Evolutionary conservation across 495 filamentous ascomycete species (phyloP), one percentile per base, ranked within the genome.

Genomic region (Aspergillus indologenus): DNA sequence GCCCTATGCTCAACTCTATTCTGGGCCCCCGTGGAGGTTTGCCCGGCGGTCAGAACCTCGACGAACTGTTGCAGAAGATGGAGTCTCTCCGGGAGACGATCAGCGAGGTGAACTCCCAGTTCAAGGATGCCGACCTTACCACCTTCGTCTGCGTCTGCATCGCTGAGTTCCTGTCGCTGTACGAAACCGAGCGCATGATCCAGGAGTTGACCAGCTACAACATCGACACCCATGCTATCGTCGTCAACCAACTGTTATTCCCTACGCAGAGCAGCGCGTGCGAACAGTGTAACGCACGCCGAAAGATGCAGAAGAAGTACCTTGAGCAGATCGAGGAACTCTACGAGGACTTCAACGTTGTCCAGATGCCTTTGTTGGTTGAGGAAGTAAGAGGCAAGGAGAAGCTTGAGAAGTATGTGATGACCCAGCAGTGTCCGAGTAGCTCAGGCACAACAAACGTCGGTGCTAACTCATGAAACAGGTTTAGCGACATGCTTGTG

Each of bases 271-370:
- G 87, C 21, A 94, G 87, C 65, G 81, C 84, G 31, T 99, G 94
- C 72, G 91, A 96, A 50, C 94, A 99, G 77, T 99, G 94, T 74
- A 96, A 91, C 66, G 90, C 94, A 24, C 79, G 94, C 56, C 82
- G 93, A 66, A 92, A 92, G 78, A 99, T 99, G 94, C 94, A 99
- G 79, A 95, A 93, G 85, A 99, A 99, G 75, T 99, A 99, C 68
- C 78, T 99, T 21, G 93, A 96, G 65, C 94, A 99, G 79, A 98
- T 98, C 61, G 91, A 96, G 75, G 95, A 99, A 79, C 75, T 99
- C 51, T 99, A 99, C 66, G 92, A 97, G 62, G 94, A 99, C 70
- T 99, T 99, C 73, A 96, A 99, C 71, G 93, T 99, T 31, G 93
- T 99, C 47, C 91, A 91, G 77, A 96, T 97, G 90, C 94, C 94